A percentile compares a stretch with the other conserved stretches of the same genome.
These are phyloP conservation scores for Nepenthes gracilis DNA, from an alignment of 148 eudicot species.

Conservation along the genomic window DNA sequence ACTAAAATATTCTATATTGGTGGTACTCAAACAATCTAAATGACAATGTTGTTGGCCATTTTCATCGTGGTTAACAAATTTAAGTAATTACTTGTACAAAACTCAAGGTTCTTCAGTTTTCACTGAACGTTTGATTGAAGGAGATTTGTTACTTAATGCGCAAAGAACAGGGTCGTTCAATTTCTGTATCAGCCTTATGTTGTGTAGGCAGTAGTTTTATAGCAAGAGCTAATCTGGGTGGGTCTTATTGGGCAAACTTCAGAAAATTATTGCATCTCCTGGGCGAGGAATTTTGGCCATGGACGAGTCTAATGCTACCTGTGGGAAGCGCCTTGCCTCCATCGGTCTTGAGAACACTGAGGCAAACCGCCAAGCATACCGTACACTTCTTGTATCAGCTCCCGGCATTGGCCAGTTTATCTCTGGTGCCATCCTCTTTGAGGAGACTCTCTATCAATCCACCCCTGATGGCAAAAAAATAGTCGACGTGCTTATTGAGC, in stretches of 20 bases:
- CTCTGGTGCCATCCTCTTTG: conserved; percentile 90
- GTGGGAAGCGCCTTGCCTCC: conserved; percentile 83
- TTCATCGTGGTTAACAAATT: too few relatives aligned
- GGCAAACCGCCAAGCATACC: conserved; percentile 86
- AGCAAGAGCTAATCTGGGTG: not conserved
- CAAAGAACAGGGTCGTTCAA: too few relatives aligned
- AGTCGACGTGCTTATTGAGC: conserved; percentile 67
- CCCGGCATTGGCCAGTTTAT: conserved; percentile 75
- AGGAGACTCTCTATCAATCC: conserved; percentile 89
- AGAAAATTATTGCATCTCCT: conserved; percentile 84
- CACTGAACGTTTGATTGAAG: too few relatives aligned
- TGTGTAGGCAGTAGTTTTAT: not conserved
- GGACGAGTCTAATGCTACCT: conserved; percentile 92
- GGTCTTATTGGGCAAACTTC: conserved; percentile 2
- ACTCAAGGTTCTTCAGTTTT: too few relatives aligned
- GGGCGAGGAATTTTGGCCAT: conserved; percentile 90
- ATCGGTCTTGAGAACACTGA: conserved; percentile 92
- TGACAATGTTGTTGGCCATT: too few relatives aligned
- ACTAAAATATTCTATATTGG: too few relatives aligned
- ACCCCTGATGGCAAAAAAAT: conserved; percentile 77
- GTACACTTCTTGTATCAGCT: conserved; percentile 61
- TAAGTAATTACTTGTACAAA: too few relatives aligned
- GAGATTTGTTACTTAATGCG: too few relatives aligned
- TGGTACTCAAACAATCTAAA: too few relatives aligned
- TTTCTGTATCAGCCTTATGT: not conserved